Evolutionary conservation across 345 rosid genomes (phyloP), one percentile per base, ranked within the genome.

Genomic region (Brassica nigra): DNA sequence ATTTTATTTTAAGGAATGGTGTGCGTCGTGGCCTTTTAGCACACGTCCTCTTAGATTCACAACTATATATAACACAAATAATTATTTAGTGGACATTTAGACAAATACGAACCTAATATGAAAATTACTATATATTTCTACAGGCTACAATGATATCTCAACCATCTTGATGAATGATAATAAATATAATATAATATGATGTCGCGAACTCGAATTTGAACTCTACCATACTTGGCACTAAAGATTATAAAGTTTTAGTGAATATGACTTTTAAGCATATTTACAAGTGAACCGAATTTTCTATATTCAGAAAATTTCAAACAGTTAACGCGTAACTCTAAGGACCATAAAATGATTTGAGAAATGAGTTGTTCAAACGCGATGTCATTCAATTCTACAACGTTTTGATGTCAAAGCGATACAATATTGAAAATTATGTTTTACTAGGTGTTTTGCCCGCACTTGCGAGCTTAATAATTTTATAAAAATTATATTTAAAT

Each of bases 141-240:
- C 27, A 54, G 8, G 7, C 28, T 18, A 44, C 29, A 74, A 1
- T 27, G 42, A 66, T 66, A 37, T 66, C 31, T 67, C 67, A 76
- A 57, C 67, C 15, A 58, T 2, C 33, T 57, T 2, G 3, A 63
- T 20, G 23, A 66, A 16, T 12, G 62, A 2, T 18, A 29, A 14
- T 37, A 44, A 37, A 29, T 16, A 58, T 59, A 59, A 57, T 62
- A 27, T 57, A 20, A 57, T 39, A n/a, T 57, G 31, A 67, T 28
- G 67, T 68, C 14, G 16, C 15, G 3, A 68, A 68, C 44, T 42
- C 68, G 16, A 68, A 68, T 39, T 57, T 58, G 79, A 16, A 6
- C 31, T 66, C 18, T 34, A 61, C 9, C 9, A 0, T 59, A 59
- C 34, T 12, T 23, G 8, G 6, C 64, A 59, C 5, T 59, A 28